phyloP scores from a whole-genome alignment of 441 rosid species.

The Kokia cookei region DNA sequence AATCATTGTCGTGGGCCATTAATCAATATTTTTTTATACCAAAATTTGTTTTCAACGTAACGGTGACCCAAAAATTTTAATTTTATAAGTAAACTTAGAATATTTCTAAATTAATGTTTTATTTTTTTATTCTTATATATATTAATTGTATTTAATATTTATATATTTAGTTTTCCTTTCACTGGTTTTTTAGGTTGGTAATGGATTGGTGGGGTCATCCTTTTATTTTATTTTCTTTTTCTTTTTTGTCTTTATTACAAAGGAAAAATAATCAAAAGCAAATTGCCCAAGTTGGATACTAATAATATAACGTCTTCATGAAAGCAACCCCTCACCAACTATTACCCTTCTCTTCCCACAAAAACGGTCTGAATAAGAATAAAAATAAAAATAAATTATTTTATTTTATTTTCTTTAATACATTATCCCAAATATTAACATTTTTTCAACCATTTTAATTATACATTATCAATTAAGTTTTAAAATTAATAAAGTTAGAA shows the following conservation, averaged over 20 bases:
- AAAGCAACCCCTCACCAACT: constrained; percentile 42
- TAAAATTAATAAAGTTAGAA: background rate
- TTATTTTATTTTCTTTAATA: background rate
- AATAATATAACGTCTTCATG: constrained; percentile 8
- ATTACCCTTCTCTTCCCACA: background rate
- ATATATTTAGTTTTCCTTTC: too few species aligned
- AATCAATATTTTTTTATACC: background rate
- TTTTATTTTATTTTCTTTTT: background rate
- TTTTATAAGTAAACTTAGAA: background rate
- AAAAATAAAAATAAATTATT: background rate
- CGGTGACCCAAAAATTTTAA: background rate
- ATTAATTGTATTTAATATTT: too few species aligned
- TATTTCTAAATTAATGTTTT: background rate
- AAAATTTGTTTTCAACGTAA: background rate
- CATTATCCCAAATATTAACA: background rate
- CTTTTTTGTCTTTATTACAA: background rate
- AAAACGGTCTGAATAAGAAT: background rate
- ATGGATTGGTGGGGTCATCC: background rate
- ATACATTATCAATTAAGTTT: background rate
- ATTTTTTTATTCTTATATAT: background rate
- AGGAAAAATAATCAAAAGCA: background rate
- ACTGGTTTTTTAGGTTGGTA: background rate
- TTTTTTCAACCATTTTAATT: background rate
- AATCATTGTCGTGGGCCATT: constrained; percentile 26
- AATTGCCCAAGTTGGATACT: constrained; percentile 12